phyloP scores from a whole-genome alignment of 805 yeast genomes.

The Hemisphaericaspora nanyangensis region DNA sequence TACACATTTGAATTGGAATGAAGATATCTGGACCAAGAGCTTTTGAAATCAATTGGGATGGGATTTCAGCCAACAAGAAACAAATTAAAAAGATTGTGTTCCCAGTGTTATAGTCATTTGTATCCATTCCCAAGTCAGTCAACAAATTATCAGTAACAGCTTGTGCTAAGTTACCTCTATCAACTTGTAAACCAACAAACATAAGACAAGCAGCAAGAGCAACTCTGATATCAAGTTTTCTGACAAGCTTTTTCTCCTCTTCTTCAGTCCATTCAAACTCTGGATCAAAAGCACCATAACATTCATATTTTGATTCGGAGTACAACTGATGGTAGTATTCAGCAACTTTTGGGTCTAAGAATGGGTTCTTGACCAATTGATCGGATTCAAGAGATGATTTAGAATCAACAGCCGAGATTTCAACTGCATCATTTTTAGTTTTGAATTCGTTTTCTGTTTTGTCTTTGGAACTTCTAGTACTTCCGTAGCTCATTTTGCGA shows the following conservation, averaged over 20 bases:
- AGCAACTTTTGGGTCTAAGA: slow-evolving; percentile 6
- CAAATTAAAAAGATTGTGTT: slow-evolving; percentile 50
- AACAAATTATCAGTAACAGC: slow-evolving; percentile 57
- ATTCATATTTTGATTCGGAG: slow-evolving; percentile 44
- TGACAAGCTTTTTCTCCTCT: slow-evolving; percentile 47
- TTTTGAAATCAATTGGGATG: slow-evolving; percentile 65
- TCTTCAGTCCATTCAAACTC: slow-evolving; percentile 49
- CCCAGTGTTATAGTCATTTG: slow-evolving; percentile 58
- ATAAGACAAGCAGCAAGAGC: slow-evolving; percentile 55
- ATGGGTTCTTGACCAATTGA: slow-evolving; percentile 1
- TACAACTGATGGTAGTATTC: slow-evolving; percentile 11
- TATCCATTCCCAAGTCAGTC: slow-evolving; percentile 48
- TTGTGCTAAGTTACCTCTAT: slow-evolving; percentile 54
- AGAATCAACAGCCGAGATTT: slow-evolving; percentile 3
- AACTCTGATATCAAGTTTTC: slow-evolving; percentile 55
- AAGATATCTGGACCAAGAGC: slow-evolving; percentile 59
- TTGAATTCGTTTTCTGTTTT: too few relatives aligned
- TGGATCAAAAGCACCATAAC: slow-evolving; percentile 55
- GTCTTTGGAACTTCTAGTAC: too few relatives aligned
- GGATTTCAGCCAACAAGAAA: slow-evolving; percentile 57
- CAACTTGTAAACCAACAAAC: slow-evolving; percentile 57
- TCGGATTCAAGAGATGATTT: slow-evolving; percentile 1
- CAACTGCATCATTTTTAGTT: too few relatives aligned
- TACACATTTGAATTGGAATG: slow-evolving; percentile 54
- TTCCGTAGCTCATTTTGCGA: too few relatives aligned